Evolutionary conservation across 2,329 filamentous ascomycete species (phyloP).

Genomic region (Sclerotinia sclerotiorum): DNA sequence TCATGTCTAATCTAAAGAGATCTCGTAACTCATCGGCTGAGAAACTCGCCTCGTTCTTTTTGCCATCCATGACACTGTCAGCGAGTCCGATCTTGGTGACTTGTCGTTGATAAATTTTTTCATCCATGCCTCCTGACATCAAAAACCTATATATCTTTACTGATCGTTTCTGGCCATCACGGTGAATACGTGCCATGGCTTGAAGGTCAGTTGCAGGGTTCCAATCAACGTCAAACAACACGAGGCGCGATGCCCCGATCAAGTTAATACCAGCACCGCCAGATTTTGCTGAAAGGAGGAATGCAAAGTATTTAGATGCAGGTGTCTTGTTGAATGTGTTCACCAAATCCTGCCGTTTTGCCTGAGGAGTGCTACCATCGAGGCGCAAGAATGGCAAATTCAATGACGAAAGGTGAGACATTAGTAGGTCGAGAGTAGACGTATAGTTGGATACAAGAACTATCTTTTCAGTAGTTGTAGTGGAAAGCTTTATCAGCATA

Average conservation of each 20-base stretch:
- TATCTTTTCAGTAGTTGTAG: slow-evolving; percentile 65
- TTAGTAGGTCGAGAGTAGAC: slow-evolving; percentile 66
- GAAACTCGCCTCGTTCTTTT: slow-evolving; percentile 60
- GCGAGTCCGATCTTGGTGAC: slow-evolving; percentile 69
- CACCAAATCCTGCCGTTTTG: slow-evolving; percentile 66
- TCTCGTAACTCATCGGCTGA: slow-evolving; percentile 65
- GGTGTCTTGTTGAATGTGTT: slow-evolving; percentile 66
- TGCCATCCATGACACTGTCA: slow-evolving; percentile 69
- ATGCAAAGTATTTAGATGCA: slow-evolving; percentile 60
- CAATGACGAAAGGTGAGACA: slow-evolving; percentile 58
- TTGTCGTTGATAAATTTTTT: slow-evolving; percentile 74
- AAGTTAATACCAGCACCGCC: slow-evolving; percentile 70
- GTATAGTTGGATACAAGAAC: slow-evolving; percentile 78
- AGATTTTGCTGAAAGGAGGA: slow-evolving; percentile 70
- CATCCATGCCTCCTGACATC: slow-evolving; percentile 67
- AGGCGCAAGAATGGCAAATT: slow-evolving; percentile 65
- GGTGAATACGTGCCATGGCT: slow-evolving; percentile 73
- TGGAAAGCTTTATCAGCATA: slow-evolving; percentile 60
- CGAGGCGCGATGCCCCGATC: slow-evolving; percentile 66
- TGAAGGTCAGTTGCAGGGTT: slow-evolving; percentile 73
- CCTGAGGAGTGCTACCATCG: slow-evolving; percentile 63
- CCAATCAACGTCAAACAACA: slow-evolving; percentile 75
- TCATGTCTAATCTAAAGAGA: slow-evolving; percentile 64
- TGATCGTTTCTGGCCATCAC: slow-evolving; percentile 67
- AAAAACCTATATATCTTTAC: slow-evolving; percentile 70